Conservation (phyloP, 352 stramenopile genomes). For the Thraustotheca clavata region DNA sequence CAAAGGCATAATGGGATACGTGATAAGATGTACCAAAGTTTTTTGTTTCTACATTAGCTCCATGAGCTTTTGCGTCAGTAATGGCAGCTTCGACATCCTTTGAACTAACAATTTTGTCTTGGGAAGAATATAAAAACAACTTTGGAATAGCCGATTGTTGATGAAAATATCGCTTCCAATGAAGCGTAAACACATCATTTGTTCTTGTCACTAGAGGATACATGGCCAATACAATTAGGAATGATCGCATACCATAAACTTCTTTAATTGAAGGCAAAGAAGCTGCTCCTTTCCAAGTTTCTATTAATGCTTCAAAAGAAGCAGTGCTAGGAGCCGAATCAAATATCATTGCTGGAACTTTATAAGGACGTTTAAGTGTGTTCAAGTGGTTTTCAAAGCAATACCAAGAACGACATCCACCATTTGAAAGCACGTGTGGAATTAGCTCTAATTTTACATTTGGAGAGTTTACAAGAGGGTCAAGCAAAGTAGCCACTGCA, state of each 20-base stretch:
- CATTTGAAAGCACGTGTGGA: not conserved
- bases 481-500: not conserved
- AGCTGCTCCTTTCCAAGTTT: not conserved
- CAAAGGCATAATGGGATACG: conserved; percentile 5
- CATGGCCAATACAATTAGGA: not conserved
- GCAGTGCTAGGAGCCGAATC: not conserved
- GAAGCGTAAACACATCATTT: not conserved
- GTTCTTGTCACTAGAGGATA: not conserved
- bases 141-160: conserved; percentile 9
- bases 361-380: not conserved
- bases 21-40: not conserved
- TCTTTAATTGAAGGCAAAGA: not conserved
- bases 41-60: not conserved
- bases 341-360: not conserved
- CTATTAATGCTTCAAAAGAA: not conserved
- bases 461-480: not conserved
- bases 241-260: not conserved
- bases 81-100: not conserved
- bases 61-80: not conserved
- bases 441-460: not conserved
- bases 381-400: not conserved
- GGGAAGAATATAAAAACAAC: conserved; percentile 17
- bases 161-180: conserved; percentile 11
- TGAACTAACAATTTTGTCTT: not conserved
- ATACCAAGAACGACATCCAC: not conserved